Evolutionary conservation across 805 yeast genomes (phyloP).

Genomic region (Pichia nakasei): DNA sequence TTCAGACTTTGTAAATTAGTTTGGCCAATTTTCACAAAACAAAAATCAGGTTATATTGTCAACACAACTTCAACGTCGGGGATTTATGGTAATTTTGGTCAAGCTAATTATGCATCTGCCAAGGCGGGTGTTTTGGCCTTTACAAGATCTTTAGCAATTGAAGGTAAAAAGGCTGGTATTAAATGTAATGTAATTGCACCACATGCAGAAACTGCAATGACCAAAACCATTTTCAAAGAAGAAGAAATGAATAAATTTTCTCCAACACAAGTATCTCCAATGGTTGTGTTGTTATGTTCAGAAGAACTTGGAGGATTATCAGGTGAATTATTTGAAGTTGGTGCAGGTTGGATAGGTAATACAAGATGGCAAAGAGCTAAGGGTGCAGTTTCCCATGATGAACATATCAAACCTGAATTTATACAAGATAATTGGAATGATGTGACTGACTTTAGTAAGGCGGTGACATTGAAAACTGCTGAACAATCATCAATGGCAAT

Average conservation of each 20-base stretch:
- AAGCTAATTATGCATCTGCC: slow-evolving; percentile 92
- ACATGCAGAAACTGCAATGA: slow-evolving; percentile 97
- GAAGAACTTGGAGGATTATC: slow-evolving; percentile 52
- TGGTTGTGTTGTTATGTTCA: slow-evolving; percentile 70
- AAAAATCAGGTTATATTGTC: slow-evolving; percentile 72
- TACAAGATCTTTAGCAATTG: slow-evolving; percentile 79
- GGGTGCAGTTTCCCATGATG: slow-evolving; percentile 62
- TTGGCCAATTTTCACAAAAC: slow-evolving; percentile 82
- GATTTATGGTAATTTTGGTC: slow-evolving; percentile 96
- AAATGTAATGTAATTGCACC: slow-evolving; percentile 85
- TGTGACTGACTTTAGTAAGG: slow-evolving; percentile 54
- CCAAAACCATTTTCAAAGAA: slow-evolving; percentile 73
- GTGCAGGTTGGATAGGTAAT: slow-evolving; percentile 94
- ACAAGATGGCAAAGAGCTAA: slow-evolving; percentile 93
- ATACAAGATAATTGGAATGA: slow-evolving; percentile 58
- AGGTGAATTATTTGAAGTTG: slow-evolving; percentile 85
- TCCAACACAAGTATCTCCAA: slow-evolving; percentile 86
- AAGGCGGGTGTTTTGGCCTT: slow-evolving; percentile 83
- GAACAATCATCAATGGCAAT: slow-evolving; percentile 78
- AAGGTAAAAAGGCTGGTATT: slow-evolving; percentile 75
- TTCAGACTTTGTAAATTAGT: slow-evolving; percentile 77
- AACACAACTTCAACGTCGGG: slow-evolving; percentile 95
- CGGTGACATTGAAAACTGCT: slow-evolving; percentile 48
- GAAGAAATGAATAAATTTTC: slow-evolving; percentile 77
- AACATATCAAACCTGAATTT: slow-evolving; percentile 49